Evolutionary conservation across 768 basidiomycete species (phyloP), one percentile per base, ranked within the genome.

Genomic region (Xanthoconium stramineum): DNA sequence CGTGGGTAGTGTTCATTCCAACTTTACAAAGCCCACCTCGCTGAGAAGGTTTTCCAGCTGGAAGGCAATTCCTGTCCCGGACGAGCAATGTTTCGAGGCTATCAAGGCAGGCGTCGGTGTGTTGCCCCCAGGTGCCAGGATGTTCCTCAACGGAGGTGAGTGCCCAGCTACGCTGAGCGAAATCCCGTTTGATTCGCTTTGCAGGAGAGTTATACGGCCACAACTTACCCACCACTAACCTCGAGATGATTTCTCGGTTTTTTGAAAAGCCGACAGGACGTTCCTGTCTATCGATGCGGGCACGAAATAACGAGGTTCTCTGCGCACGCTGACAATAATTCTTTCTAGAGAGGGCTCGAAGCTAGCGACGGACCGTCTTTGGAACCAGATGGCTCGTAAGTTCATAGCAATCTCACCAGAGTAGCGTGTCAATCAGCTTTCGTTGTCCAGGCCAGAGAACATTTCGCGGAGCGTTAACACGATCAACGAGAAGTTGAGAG

Each of bases 51-150:
- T 47, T 15, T 44, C 2, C 55, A 74, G 74, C 24, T 81, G 78
- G 83, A 78, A 62, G 15, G 73, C 77, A 11, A 69, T 63, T 17
- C 74, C 75, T 11, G 69, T 78, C 35, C 71, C 81, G 2, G 85
- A 88, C 53, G 83, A 83, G 51, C 76, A 82, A 35, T 80, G 80
- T 10, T 86, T 89, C 57, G 81, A 78, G 20, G 74, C 83, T 2
- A 85, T 88, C 72, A 83, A 81, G 65, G 78, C 77, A 12, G 78
- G 76, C 6, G 62, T 81, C 55, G 73, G 77, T 37, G 67, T 72
- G 0, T 62, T 79, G 35, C 77, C 78, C 1, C 59, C 71, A 0
- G 79, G 76, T 15, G 69, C 67, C 33, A 82, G 82, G 64, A 76
- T 80, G 63, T 59, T 83, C 47, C 57, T 85, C 59, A 83, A 83